A percentile compares a stretch with the other conserved stretches of the same genome.
Conservation (phyloP, 345 rosid genomes). For the Nephelium lappaceum region DNA sequence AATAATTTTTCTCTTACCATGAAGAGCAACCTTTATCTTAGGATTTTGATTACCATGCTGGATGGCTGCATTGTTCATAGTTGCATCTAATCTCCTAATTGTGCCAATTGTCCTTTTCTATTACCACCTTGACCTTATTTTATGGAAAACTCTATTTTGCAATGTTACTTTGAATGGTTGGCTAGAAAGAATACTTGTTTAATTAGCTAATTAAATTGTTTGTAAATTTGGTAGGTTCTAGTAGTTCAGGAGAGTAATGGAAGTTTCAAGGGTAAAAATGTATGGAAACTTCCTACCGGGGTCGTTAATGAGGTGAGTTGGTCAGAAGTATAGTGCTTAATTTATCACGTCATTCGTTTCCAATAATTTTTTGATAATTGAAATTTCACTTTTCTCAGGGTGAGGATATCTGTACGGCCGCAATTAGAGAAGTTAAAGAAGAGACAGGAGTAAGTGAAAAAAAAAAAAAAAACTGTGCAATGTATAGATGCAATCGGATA, state of each 20-base stretch:
- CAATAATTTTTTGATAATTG: not conserved
- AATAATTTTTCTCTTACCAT: too few species aligned
- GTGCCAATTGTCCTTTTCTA: too few species aligned
- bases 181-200: not conserved
- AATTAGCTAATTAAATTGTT: not conserved
- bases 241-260: conserved; percentile 83
- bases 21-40: too few species aligned
- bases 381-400: conserved; percentile 46
- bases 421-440: conserved; percentile 82
- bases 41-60: too few species aligned
- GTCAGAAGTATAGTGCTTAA: not conserved
- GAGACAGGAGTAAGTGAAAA: conserved; percentile 72
- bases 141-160: too few species aligned
- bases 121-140: not conserved
- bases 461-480: not conserved
- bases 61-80: too few species aligned
- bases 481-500: not conserved
- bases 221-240: conserved; percentile 48
- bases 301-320: conserved; percentile 60
- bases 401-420: conserved; percentile 67
- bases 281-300: conserved; percentile 94
- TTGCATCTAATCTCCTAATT: too few species aligned
- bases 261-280: conserved; percentile 47
- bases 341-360: not conserved
- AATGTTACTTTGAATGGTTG: too few species aligned